Evolutionary conservation across 2,329 filamentous ascomycete species (phyloP).

Genomic region (Parafenestella ontariensis): DNA sequence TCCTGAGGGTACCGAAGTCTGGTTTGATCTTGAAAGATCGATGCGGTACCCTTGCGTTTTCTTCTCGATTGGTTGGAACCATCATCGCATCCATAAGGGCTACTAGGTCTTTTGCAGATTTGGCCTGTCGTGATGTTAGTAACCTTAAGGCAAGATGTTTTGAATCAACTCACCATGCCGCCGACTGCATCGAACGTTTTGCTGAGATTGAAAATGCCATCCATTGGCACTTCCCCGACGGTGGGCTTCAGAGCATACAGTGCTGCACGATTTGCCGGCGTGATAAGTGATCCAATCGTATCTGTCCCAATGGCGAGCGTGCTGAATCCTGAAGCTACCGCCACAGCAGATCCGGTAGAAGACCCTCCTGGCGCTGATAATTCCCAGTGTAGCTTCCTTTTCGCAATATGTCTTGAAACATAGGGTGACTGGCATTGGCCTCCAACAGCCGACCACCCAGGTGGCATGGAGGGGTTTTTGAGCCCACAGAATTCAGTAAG

Average conservation of each 20-base stretch:
- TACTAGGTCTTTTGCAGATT: constrained; percentile 46
- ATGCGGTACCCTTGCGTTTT: constrained; percentile 24
- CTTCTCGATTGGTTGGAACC: constrained; percentile 40
- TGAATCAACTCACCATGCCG: constrained; percentile 34
- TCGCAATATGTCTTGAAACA: constrained; percentile 47
- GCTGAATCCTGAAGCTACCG: constrained; percentile 50
- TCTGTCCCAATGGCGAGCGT: constrained; percentile 52
- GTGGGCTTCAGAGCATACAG: constrained; percentile 51
- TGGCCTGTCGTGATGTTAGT: constrained; percentile 29
- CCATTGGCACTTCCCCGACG: constrained; percentile 45
- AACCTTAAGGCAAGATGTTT: background rate
- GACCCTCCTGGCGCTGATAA: constrained; percentile 48
- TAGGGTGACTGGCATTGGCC: constrained; percentile 50
- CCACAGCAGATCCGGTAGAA: constrained; percentile 49
- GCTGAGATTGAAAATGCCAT: constrained; percentile 45
- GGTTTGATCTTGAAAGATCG: constrained; percentile 42
- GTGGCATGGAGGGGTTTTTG: constrained; percentile 47
- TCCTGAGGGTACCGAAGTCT: constrained; percentile 40
- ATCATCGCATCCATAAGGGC: constrained; percentile 31
- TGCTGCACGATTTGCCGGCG: constrained; percentile 49
- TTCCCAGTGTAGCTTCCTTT: constrained; percentile 46
- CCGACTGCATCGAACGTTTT: constrained; percentile 45
- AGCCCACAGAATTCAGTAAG: constrained; percentile 49
- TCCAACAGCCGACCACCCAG: constrained; percentile 51
- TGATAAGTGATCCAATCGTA: constrained; percentile 49